Evolutionary conservation across 208 protist genomes (phyloP).

Genomic region (Leptomonas pyrrhocoris): DNA sequence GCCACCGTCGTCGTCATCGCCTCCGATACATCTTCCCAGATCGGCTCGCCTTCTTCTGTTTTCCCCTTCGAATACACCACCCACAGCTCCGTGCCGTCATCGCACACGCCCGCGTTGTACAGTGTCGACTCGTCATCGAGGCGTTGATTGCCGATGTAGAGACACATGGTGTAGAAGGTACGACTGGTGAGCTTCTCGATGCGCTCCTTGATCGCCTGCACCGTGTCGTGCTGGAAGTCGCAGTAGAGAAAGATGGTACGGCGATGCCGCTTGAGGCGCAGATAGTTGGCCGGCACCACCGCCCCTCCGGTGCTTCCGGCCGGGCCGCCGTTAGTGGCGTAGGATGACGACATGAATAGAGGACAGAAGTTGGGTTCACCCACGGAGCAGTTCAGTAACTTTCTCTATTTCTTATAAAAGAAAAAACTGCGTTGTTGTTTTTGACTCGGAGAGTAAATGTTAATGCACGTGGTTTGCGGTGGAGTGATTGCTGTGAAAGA

Average conservation of each 20-base stretch:
- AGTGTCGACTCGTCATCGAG: conserved; percentile 83
- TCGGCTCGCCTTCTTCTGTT: conserved; percentile 61
- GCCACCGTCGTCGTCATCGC: conserved; percentile 40
- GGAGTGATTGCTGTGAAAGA: no score
- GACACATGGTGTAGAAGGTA: conserved; percentile 76
- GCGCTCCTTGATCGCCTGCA: conserved; percentile 90
- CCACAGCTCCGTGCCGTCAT: conserved; percentile 81
- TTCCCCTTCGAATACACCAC: conserved; percentile 74
- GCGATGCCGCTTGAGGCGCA: conserved; percentile 79
- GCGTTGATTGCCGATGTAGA: conserved; percentile 79
- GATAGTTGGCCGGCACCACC: conserved; percentile 68
- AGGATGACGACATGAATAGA: conserved; percentile 24
- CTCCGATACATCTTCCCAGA: conserved; percentile 83
- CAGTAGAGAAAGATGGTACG: conserved; percentile 89
- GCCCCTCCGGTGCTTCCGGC: conserved; percentile 1
- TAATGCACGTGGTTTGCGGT: no score
- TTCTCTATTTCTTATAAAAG: background rate
- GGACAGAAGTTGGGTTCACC: background rate
- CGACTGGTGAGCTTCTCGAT: conserved; percentile 84
- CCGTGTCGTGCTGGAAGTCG: conserved; percentile 89
- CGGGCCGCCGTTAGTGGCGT: conserved; percentile 12
- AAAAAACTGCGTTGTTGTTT: no score
- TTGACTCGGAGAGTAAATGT: no score
- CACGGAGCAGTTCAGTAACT: background rate
- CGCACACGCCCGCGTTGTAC: conserved; percentile 76